Evolutionary conservation across 1,284 basidiomycete genomes (phyloP), one percentile per base, ranked within the genome.

Genomic region (Naganishia sp.): DNA sequence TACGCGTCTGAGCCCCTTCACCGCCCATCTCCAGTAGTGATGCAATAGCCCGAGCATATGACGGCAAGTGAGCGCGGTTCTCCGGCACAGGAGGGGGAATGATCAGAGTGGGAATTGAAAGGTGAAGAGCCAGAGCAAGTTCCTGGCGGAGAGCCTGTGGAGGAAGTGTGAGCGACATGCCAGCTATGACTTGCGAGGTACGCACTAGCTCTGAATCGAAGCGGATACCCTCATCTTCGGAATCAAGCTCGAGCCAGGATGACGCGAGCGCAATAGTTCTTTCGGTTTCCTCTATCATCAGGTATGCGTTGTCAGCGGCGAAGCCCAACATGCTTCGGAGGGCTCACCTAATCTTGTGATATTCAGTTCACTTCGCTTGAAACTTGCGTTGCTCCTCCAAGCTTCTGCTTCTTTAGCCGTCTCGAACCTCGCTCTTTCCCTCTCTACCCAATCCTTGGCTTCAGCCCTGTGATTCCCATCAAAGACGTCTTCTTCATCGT

Each of bases 201-300:
- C 88, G 78, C 77, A 93, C 92, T 66, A 96, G 88, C 81, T 97
- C 96, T 60, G 93, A 90, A 75, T 99, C 96, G 73, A 95, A 90
- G 53, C 96, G 87, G 67, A 99, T 89, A 82, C 94, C 94, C 75
- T 94, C 92, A 78, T 97, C 94, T 1, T 85, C 82, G 13, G 92
- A 88, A 80, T 99, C 96, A 48, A 99, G 84, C 78, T 97, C 92
- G 13, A 99, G 83, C 96, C 96, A 99, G 67, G 92, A 90, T 16
- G 93, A 92, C 10, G 90, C 84, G 73, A 96, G 84, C 3, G 84
- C 89, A 21, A 90, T 85, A 25, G 92, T 82, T 43, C 84, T 84
- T 67, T 90, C 88, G 1, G 90, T 88, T 77, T 99, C 94, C 77
- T 95, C 92, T 92, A 72, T 48, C 10, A 23, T 33, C 6, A 39